Evolutionary conservation across 805 yeast genomes (phyloP).

Genomic region (Pichia nanzhaoensis): DNA sequence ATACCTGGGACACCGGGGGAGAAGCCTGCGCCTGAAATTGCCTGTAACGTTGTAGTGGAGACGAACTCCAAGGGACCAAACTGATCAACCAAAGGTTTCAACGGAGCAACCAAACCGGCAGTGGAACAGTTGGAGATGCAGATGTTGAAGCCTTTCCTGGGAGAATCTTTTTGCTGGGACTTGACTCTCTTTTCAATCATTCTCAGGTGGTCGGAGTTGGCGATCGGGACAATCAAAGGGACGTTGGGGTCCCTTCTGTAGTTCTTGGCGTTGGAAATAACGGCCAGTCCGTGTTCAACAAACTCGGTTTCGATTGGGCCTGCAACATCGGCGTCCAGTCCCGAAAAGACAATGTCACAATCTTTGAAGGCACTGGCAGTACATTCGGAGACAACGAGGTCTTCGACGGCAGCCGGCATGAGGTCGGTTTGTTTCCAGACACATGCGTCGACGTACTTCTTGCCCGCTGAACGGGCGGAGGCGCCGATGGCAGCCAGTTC

Average conservation of each 20-base stretch:
- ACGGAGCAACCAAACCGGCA: conserved; percentile 94
- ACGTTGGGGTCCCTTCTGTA: conserved; percentile 83
- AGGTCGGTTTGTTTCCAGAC: conserved; percentile 90
- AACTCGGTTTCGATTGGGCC: conserved; percentile 88
- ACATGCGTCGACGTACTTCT: conserved; percentile 74
- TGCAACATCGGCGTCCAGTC: conserved; percentile 88
- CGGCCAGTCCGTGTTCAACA: conserved; percentile 71
- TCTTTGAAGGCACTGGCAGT: conserved; percentile 67
- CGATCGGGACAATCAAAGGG: conserved; percentile 92
- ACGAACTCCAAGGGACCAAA: conserved; percentile 88
- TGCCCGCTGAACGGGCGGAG: conserved; percentile 89
- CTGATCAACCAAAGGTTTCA: conserved; percentile 83
- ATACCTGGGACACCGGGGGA: conserved; percentile 97
- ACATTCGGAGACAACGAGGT: conserved; percentile 71
- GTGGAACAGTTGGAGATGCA: conserved; percentile 98
- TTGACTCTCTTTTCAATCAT: conserved; percentile 56
- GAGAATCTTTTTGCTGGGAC: conserved; percentile 35
- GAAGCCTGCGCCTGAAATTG: conserved; percentile 97
- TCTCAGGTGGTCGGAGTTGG: conserved; percentile 83
- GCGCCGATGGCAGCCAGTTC: conserved; percentile 86
- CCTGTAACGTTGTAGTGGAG: conserved; percentile 90
- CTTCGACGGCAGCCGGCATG: conserved; percentile 62
- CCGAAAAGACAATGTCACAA: conserved; percentile 93
- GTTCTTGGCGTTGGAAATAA: conserved; percentile 93
- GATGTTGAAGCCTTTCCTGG: conserved; percentile 74